Evolutionary conservation across 495 filamentous ascomycete species (phyloP).

Genomic region (Annulohypoxylon moriforme): DNA sequence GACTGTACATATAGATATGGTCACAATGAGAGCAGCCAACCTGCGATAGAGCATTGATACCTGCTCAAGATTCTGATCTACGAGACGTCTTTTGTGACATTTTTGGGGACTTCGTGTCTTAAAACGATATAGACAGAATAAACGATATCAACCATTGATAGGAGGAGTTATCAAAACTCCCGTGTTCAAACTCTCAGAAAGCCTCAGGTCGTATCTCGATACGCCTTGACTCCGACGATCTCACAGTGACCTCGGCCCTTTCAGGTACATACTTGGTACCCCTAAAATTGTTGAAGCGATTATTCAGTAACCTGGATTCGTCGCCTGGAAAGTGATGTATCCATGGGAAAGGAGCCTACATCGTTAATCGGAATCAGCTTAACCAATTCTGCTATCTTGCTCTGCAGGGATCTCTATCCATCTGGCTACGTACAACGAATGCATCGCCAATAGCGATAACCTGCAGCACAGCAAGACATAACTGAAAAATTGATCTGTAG

Average conservation of each 20-base stretch:
- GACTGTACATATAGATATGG: conserved; percentile 50
- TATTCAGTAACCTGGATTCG: conserved; percentile 48
- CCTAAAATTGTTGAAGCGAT: conserved; percentile 54
- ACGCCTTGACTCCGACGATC: conserved; percentile 44
- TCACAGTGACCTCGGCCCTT: conserved; percentile 51
- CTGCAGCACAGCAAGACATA: neutral
- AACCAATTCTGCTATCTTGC: neutral
- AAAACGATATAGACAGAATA: neutral
- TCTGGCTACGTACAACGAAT: no score
- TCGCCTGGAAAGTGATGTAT: conserved; percentile 48
- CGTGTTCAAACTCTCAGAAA: conserved; percentile 52
- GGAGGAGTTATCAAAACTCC: conserved; percentile 52
- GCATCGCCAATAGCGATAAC: no score
- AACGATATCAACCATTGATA: conserved; percentile 34
- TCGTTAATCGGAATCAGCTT: conserved; percentile 20
- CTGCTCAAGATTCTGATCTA: neutral
- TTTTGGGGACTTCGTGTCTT: neutral
- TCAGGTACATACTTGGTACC: conserved; percentile 48
- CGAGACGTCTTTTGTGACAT: conserved; percentile 20
- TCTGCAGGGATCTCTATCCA: no score
- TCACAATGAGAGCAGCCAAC: conserved; percentile 39
- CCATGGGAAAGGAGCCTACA: neutral
- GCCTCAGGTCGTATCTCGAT: conserved; percentile 43
- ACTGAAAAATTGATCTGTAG: neutral
- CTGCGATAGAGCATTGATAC: conserved; percentile 32